Conservation (phyloP, 345 rosid genomes). For the Ceriops zippeliana region DNA sequence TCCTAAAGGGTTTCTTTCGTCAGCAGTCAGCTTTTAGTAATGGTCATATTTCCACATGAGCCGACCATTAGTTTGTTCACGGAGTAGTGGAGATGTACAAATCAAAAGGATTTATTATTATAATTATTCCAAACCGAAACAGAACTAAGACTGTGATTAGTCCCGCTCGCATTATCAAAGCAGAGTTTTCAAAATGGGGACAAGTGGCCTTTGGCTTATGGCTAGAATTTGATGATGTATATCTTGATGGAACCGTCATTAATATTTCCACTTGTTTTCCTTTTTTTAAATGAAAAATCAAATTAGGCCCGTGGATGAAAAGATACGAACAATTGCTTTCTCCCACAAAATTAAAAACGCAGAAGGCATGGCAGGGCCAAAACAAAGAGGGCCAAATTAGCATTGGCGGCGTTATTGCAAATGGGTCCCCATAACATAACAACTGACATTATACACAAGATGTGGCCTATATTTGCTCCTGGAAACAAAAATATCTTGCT, state of each 20-base stretch:
- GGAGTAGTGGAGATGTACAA: background rate
- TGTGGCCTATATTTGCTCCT: slow-evolving; percentile 39
- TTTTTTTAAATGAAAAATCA: background rate
- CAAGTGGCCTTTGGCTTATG: background rate
- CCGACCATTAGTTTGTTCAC: background rate
- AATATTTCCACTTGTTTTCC: background rate
- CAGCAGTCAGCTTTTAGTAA: slow-evolving; percentile 6
- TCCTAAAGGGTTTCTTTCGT: slow-evolving; percentile 3
- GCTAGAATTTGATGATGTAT: background rate
- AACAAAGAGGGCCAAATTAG: slow-evolving; percentile 22
- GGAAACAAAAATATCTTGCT: slow-evolving; percentile 42
- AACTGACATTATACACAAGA: slow-evolving; percentile 20
- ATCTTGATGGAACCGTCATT: background rate
- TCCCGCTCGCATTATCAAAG: background rate
- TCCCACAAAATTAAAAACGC: slow-evolving; percentile 7
- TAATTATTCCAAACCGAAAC: too few relatives aligned
- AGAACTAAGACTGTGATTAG: too few relatives aligned
- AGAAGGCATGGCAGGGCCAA: slow-evolving; percentile 16
- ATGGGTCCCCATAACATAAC: slow-evolving; percentile 32
- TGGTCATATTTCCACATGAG: slow-evolving; percentile 10
- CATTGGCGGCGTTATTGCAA: slow-evolving; percentile 11
- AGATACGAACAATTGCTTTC: slow-evolving; percentile 10
- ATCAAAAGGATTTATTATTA: background rate
- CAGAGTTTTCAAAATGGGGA: too few relatives aligned
- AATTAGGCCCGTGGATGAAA: slow-evolving; percentile 16